phyloP scores from a whole-genome alignment of 768 basidiomycete species.

The Clavaria fumosa region DNA sequence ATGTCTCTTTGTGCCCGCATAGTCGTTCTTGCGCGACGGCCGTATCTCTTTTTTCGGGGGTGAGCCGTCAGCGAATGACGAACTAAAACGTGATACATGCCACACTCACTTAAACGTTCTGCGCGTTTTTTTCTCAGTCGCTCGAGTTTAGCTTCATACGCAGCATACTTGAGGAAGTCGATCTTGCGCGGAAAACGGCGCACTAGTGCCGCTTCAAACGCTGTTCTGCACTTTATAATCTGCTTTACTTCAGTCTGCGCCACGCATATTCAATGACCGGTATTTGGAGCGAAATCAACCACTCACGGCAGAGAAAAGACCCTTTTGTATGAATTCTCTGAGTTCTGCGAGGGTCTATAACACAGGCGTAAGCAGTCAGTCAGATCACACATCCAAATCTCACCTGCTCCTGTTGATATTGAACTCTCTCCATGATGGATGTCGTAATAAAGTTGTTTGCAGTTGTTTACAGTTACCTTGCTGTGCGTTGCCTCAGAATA shows the following conservation, averaged over 20 bases:
- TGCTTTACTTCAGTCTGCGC: slow-evolving; percentile 61
- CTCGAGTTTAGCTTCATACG: slow-evolving; percentile 84
- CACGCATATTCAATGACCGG: neutral
- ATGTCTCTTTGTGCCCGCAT: slow-evolving; percentile 70
- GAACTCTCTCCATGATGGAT: slow-evolving; percentile 87
- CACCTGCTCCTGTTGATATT: slow-evolving; percentile 87
- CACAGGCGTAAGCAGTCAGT: slow-evolving; percentile 7
- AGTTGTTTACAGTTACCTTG: too few species aligned
- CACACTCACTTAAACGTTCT: slow-evolving; percentile 46
- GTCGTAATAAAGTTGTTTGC: too few species aligned
- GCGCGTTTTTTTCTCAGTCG: slow-evolving; percentile 61
- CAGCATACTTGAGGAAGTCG: slow-evolving; percentile 83
- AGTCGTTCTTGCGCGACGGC: slow-evolving; percentile 52
- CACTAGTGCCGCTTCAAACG: slow-evolving; percentile 71
- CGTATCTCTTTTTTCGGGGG: slow-evolving; percentile 23
- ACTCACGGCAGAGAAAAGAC: slow-evolving; percentile 65
- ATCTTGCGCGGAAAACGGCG: slow-evolving; percentile 72
- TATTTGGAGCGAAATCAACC: neutral
- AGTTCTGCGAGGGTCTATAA: slow-evolving; percentile 87
- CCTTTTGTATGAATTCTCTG: slow-evolving; percentile 78
- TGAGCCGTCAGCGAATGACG: neutral
- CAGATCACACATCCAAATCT: slow-evolving; percentile 7
- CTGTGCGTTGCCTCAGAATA: too few species aligned
- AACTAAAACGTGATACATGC: neutral
- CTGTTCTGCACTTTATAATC: slow-evolving; percentile 73